These are phyloP conservation scores for Parachaetomium inaequale DNA, from an alignment of 495 filamentous ascomycete species.

Conservation along the genomic window DNA sequence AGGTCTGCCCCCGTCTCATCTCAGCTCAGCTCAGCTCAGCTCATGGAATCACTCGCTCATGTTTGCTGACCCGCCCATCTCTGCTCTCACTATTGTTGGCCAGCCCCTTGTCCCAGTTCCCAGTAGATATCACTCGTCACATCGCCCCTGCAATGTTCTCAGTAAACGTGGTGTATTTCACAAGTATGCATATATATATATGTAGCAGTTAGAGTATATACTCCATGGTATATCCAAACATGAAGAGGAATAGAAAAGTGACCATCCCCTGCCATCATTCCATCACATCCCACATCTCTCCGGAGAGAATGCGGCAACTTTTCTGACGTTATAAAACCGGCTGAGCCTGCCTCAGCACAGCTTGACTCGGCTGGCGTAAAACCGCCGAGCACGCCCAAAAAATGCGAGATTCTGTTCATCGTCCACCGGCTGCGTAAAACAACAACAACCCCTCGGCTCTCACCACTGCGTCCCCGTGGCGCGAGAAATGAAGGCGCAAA, in stretches of 20 bases:
- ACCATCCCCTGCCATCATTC: neutral
- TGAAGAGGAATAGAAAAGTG: neutral
- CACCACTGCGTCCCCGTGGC: neutral
- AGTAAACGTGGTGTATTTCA: neutral
- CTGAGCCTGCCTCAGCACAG: neutral
- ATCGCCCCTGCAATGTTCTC: neutral
- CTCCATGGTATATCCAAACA: conserved; percentile 6
- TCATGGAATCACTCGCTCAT: too few species aligned
- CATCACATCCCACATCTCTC: neutral
- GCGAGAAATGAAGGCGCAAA: neutral
- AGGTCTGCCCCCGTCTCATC: too few species aligned
- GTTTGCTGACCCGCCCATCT: too few species aligned
- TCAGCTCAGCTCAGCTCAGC: too few species aligned
- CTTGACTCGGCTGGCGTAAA: neutral
- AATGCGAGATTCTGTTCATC: neutral
- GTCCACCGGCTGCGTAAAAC: neutral
- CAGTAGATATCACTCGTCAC: too few species aligned
- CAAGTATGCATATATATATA: neutral
- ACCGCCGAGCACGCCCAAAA: neutral
- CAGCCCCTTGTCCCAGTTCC: too few species aligned
- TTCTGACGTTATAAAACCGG: neutral
- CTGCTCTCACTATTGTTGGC: too few species aligned
- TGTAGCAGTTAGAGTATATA: conserved; percentile 6
- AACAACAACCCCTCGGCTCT: neutral
- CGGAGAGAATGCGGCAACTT: neutral